Conservation (phyloP, 2,329 filamentous ascomycete species). For the Epichloe baconii region DNA sequence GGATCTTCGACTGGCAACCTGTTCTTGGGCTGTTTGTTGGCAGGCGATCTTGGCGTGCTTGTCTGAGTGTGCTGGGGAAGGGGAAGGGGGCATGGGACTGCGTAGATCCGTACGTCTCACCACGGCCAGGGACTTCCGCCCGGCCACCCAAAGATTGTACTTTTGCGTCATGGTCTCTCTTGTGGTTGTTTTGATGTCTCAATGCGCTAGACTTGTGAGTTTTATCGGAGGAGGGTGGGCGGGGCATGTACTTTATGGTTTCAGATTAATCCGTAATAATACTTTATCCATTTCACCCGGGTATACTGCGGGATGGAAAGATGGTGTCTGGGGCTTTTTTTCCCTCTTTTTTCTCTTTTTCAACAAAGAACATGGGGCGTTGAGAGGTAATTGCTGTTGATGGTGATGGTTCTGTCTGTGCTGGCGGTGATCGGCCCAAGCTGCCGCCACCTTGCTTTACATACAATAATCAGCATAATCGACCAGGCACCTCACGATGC, state of each 20-base stretch:
- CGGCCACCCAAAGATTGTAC: constrained; percentile 6
- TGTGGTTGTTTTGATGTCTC: neutral
- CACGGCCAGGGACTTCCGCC: constrained; percentile 3
- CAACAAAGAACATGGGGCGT: too few species aligned
- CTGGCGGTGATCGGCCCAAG: too few species aligned
- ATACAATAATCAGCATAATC: neutral
- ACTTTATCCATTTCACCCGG: too few species aligned
- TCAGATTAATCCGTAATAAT: too few species aligned
- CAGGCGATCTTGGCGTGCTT: neutral
- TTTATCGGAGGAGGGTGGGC: neutral
- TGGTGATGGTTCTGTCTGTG: too few species aligned
- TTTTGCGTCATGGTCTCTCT: neutral
- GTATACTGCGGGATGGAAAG: too few species aligned
- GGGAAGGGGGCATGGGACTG: too few species aligned
- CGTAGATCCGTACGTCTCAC: constrained; percentile 1
- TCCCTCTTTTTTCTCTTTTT: too few species aligned
- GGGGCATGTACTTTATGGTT: too few species aligned
- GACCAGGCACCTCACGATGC: neutral
- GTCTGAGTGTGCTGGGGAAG: neutral
- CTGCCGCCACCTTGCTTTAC: too few species aligned
- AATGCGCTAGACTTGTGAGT: neutral
- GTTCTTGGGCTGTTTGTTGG: neutral
- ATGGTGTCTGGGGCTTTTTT: too few species aligned
- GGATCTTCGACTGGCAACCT: constrained; percentile 42
- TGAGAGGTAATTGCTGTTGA: too few species aligned